phyloP scores from a whole-genome alignment of 2,329 filamentous ascomycete genomes.

The Hysterium pulicare region DNA sequence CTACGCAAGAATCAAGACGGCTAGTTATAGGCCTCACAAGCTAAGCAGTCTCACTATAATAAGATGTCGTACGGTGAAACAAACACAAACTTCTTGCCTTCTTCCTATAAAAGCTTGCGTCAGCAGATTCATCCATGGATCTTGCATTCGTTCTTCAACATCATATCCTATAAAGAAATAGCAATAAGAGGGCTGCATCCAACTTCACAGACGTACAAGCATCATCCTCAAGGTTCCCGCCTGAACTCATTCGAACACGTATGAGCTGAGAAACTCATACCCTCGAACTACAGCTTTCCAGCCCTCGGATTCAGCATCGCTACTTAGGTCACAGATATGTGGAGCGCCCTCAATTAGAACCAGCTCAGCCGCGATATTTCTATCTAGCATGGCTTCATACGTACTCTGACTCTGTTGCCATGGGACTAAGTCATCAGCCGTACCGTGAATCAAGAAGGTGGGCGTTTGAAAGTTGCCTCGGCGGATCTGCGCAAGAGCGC shows the following conservation, averaged over 20 bases:
- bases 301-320: background rate
- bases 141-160: too few species aligned
- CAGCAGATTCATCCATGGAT: too few species aligned
- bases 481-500: slow-evolving; percentile 22
- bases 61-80: too few species aligned
- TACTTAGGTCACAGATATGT: slow-evolving; percentile 1
- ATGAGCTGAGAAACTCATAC: background rate
- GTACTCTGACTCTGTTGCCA: slow-evolving; percentile 6
- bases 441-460: slow-evolving; percentile 23
- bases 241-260: background rate
- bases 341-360: background rate
- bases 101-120: too few species aligned
- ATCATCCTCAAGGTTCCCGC: too few species aligned
- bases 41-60: too few species aligned
- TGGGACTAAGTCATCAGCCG: slow-evolving; percentile 7
- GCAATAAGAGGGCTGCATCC: too few species aligned
- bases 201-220: too few species aligned
- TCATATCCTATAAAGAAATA: too few species aligned
- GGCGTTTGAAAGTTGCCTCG: slow-evolving; percentile 21
- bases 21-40: too few species aligned
- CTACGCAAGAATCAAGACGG: too few species aligned
- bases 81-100: too few species aligned
- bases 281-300: background rate
- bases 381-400: background rate
- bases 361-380: background rate